These are phyloP conservation scores for Closterium sp. DNA, from an alignment of 139 green algal genomes.

Conservation along the genomic window DNA sequence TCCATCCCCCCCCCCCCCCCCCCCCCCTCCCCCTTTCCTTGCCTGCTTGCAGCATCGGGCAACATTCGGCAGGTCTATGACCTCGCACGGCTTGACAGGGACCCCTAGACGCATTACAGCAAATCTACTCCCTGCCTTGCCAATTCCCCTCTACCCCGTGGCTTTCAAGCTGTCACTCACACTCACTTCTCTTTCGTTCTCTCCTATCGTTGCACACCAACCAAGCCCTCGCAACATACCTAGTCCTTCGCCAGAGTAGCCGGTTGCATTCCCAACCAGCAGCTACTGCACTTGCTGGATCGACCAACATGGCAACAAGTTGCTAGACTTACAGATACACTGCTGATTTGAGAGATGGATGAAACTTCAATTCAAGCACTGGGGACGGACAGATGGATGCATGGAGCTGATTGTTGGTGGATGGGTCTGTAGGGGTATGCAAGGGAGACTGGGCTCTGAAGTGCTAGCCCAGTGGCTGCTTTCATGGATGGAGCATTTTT, in stretches of 20 bases:
- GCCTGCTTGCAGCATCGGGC: conserved; percentile 34
- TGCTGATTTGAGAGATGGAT: neutral
- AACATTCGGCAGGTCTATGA: conserved; percentile 69
- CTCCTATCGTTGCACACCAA: too few species aligned
- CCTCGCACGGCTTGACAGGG: conserved; percentile 72
- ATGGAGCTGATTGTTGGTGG: too few species aligned
- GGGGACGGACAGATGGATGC: too few species aligned
- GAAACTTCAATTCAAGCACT: too few species aligned
- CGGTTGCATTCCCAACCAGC: neutral
- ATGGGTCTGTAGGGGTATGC: neutral
- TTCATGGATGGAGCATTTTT: neutral
- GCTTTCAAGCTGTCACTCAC: neutral
- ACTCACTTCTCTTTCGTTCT: neutral
- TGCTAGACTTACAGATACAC: neutral
- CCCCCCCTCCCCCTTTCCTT: neutral
- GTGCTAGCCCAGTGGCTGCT: neutral
- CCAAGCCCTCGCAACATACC: too few species aligned
- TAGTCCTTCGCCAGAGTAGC: neutral
- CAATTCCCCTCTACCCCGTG: too few species aligned
- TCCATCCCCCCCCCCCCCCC: neutral
- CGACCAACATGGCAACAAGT: neutral
- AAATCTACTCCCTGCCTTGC: neutral
- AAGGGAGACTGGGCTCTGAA: neutral
- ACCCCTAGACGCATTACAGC: neutral
- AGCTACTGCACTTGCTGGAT: too few species aligned